Base-by-base conservation (phyloP, 441 rosid species). In the Isatis lusitanica region DNA sequence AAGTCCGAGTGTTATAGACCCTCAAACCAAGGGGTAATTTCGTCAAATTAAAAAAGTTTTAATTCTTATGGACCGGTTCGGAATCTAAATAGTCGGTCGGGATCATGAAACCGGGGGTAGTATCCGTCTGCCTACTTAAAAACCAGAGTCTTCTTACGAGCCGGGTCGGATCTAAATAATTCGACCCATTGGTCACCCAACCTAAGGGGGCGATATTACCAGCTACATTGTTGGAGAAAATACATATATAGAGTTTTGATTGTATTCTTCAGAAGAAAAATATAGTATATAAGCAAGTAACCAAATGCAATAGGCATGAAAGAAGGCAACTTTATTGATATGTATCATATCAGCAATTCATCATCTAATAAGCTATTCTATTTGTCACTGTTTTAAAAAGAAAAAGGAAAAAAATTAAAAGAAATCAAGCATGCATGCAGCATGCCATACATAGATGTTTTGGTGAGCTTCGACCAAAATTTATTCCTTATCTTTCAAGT, bases 11-110 rank as follows among this genome's bases (percentile, higher is more conserved):
- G 1, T 4, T 64, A 4, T 17, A 63, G 35, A 56, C 36, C 56
- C 38, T 61, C 4, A 2, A 7, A 36, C 4, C 2, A 68, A 63
- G 71, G 79, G 78, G 66, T 1, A 73, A 16, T 56, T 65, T 73
- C 66, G 66, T 73, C 66, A 18, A 15, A n/a, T 35, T 1, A 1
- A 33, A 51, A 15, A 5, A 48, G 10, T 9, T n/a, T 50, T 40
- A 18, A 38, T 61, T 51, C 42, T 39, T 15, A 60, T 48, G 65
- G 46, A 21, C 65, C 48, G 31, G 50, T 7, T 16, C 51, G 30
- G 36, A 55, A 55, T 68, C 52, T 53, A 38, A 9, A 44, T 53
- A 26, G 48, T 47, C 33, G n/a, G 48, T 47, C 33, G n/a, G 56
- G n/a, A 24, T 24, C 52, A 47, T 43, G 16, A 42, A 42, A 31